Percentiles rank a stretch among this genome's conserved stretches.
Conservation (phyloP, 192 early-diverging fungal species). For the Lobosporangium transversale region DNA sequence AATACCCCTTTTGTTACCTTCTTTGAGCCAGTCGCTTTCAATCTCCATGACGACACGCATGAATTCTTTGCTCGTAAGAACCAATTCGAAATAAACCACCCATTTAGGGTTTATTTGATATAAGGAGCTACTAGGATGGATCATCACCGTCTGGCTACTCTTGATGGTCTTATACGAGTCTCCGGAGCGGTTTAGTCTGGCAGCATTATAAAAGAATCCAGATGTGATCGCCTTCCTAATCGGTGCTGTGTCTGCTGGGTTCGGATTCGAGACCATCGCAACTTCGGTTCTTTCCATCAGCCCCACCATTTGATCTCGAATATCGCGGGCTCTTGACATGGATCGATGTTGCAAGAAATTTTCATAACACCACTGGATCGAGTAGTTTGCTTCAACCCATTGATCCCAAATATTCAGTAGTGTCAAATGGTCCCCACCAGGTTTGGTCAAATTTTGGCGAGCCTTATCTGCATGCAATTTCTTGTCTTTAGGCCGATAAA, state of each 20-base stretch:
- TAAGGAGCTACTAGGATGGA: constrained; percentile 90
- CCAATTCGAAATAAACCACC: constrained; percentile 93
- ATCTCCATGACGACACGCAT: constrained; percentile 97
- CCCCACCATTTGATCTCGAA: constrained; percentile 92
- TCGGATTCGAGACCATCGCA: constrained; percentile 79
- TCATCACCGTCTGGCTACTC: constrained; percentile 84
- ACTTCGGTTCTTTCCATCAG: constrained; percentile 95
- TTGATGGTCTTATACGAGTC: constrained; percentile 94
- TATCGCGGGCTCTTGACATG: constrained; percentile 88
- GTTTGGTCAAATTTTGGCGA: constrained; percentile 85
- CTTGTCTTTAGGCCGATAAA: constrained; percentile 93
- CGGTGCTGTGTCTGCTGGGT: constrained; percentile 85
- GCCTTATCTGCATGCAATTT: constrained; percentile 94
- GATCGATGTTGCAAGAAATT: constrained; percentile 96
- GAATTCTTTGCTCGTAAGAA: constrained; percentile 93
- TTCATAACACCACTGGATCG: constrained; percentile 95
- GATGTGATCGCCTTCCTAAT: constrained; percentile 93
- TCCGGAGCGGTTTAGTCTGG: constrained; percentile 83
- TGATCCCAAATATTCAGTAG: constrained; percentile 94
- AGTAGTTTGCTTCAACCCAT: constrained; percentile 90
- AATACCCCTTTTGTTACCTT: constrained; percentile 57
- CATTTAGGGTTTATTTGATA: constrained; percentile 85
- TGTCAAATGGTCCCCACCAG: constrained; percentile 95
- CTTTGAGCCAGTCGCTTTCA: constrained; percentile 84
- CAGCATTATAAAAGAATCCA: constrained; percentile 97